Conservation (phyloP, 2,329 filamentous ascomycete genomes). For the Cladosporium sp. region DNA sequence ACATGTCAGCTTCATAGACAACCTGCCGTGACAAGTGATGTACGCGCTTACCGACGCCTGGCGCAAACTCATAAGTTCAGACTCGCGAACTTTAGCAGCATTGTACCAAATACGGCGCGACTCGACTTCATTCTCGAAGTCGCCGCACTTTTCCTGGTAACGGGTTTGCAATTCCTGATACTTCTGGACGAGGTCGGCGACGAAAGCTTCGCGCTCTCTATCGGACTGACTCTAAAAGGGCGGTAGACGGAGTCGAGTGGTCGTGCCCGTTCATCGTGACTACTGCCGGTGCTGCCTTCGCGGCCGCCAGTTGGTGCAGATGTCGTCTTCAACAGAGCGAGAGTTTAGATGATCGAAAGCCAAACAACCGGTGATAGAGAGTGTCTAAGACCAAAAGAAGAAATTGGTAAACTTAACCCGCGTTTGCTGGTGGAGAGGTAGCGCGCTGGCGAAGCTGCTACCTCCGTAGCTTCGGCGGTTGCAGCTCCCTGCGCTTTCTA, state of each 20-base stretch:
- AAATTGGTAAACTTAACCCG: no score
- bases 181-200: slow-evolving; percentile 28
- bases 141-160: slow-evolving; percentile 31
- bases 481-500: neutral
- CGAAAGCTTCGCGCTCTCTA: slow-evolving; percentile 28
- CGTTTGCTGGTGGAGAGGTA: no score
- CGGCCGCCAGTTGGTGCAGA: neutral
- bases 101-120: slow-evolving; percentile 33
- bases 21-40: no score
- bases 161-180: slow-evolving; percentile 31
- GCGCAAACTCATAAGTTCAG: slow-evolving; percentile 20
- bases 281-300: neutral
- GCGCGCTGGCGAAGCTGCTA: no score
- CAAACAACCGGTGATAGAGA: no score
- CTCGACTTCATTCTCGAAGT: slow-evolving; percentile 35
- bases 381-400: no score
- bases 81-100: slow-evolving; percentile 18
- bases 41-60: slow-evolving; percentile 22
- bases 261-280: slow-evolving; percentile 20
- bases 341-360: slow-evolving; percentile 7
- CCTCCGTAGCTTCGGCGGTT: no score
- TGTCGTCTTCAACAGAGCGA: neutral
- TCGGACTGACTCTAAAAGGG: slow-evolving; percentile 25
- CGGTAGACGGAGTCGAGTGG: neutral
- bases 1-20: neutral